Evolutionary conservation across 805 yeast genomes (phyloP), one percentile per base, ranked within the genome.

Genomic region (Metschnikowia sp.): DNA sequence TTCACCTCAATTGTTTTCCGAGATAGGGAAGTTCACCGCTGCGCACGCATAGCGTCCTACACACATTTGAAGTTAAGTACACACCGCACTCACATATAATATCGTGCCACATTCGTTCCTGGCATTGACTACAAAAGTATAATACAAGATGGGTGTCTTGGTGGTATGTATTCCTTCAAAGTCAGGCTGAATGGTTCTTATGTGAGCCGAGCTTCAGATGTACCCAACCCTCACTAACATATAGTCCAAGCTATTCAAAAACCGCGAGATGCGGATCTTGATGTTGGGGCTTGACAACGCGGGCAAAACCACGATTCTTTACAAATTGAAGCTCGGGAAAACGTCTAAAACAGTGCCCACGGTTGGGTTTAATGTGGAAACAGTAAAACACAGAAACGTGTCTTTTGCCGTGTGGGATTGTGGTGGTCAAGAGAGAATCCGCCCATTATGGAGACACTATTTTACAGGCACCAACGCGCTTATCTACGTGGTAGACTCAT

Each of bases 391-490:
- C 67, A 85, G 84, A 64, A 86, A 86, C 65, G 84, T 87, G 49
- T 83, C 86, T 47, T 86, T 88, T 71, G 88, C 89, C 51, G 90
- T 88, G 63, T 88, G 96, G 96, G 96, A 88, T 67, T 94, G 94
- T 51, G 97, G 97, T 70, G 97, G 97, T 64, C 97, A 89, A 72
- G 95, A 87, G 60, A 76, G 95, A 66, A 80, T 90, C 57, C 81
- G 97, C 62, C 96, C 95, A 0, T 75, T 91, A 49, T 91, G 98
- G 97, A 82, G 97, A 67, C 97, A 91, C 64, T 91, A 91, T 69
- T 89, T 86, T 68, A 87, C 96, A 10, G 96, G 96, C 34, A 88
- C 97, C 4, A 86, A 89, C 62, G 96, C 96, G 9, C 76, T 91
- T 49, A 88, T 91, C 46, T 91, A 88, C 65, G 97, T 91, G 46